These are phyloP conservation scores for Posidonia australis DNA, from an alignment of 106 monocot species.

Conservation along the genomic window DNA sequence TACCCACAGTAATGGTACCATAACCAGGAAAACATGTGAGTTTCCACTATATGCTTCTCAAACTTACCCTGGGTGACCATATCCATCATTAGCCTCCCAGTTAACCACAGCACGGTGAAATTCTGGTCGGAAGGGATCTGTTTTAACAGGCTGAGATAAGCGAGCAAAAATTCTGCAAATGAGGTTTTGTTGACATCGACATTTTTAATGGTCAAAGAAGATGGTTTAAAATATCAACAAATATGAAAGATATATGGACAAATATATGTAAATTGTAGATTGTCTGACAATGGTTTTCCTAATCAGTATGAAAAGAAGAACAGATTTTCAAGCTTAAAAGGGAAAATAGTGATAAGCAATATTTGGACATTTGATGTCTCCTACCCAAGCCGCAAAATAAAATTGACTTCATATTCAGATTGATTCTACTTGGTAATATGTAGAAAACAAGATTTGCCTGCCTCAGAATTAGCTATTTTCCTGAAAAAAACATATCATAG, in stretches of 20 bases:
- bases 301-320: too few relatives aligned
- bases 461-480: neutral
- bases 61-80: constrained; percentile 56
- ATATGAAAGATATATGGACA: too few relatives aligned
- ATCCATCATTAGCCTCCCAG: constrained; percentile 63
- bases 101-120: constrained; percentile 71
- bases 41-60: neutral
- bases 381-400: neutral
- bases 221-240: too few relatives aligned
- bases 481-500: neutral
- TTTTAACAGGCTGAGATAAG: constrained; percentile 40
- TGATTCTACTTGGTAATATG: neutral
- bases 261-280: too few relatives aligned
- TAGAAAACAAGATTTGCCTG: neutral
- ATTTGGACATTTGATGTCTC: neutral
- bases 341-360: neutral
- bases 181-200: too few relatives aligned
- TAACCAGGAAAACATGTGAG: neutral
- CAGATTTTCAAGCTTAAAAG: too few relatives aligned
- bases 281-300: too few relatives aligned
- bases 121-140: constrained; percentile 50
- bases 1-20: neutral
- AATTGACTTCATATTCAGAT: neutral
- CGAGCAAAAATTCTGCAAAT: constrained; percentile 58
- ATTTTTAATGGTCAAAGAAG: too few relatives aligned